Evolutionary conservation across 1,139 yeast genomes (phyloP).

Genomic region (Debaryomyces udenii): DNA sequence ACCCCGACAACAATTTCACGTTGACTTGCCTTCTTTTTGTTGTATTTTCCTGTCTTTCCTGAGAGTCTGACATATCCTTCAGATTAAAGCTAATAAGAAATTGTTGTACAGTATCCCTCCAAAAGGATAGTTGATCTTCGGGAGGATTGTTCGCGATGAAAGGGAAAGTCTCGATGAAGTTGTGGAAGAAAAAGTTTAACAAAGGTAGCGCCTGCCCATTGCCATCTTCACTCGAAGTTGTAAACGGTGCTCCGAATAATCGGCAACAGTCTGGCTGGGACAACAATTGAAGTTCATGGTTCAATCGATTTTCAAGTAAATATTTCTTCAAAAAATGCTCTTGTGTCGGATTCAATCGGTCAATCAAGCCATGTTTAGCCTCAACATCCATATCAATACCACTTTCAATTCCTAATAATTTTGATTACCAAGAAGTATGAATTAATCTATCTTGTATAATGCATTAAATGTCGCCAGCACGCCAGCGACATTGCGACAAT

Average conservation of each 20-base stretch:
- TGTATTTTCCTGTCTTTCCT: constrained; percentile 69
- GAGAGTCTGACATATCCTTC: constrained; percentile 65
- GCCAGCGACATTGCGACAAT: constrained; percentile 9
- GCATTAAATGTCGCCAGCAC: neutral
- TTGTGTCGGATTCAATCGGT: constrained; percentile 54
- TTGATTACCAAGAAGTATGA: neutral
- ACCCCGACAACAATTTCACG: constrained; percentile 58
- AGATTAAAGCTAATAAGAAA: constrained; percentile 77
- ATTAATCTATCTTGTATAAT: neutral
- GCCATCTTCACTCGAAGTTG: constrained; percentile 18
- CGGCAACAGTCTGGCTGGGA: constrained; percentile 63
- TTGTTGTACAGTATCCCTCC: constrained; percentile 79
- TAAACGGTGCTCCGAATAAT: constrained; percentile 75
- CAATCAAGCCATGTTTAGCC: constrained; percentile 16
- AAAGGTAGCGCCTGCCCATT: constrained; percentile 57
- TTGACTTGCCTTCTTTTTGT: constrained; percentile 74
- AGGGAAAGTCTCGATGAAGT: constrained; percentile 72
- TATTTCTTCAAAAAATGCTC: constrained; percentile 88
- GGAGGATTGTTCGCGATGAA: constrained; percentile 55
- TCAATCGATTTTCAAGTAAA: constrained; percentile 62
- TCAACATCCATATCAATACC: neutral
- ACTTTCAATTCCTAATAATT: neutral
- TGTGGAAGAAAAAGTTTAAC: constrained; percentile 62
- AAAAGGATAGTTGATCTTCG: constrained; percentile 59
- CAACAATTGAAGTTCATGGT: constrained; percentile 60